Percentiles rank a stretch among this genome's conserved stretches.
These are phyloP conservation scores for Ruellia speciosa DNA, from an alignment of 305 asterid genomes.

Conservation along the genomic window DNA sequence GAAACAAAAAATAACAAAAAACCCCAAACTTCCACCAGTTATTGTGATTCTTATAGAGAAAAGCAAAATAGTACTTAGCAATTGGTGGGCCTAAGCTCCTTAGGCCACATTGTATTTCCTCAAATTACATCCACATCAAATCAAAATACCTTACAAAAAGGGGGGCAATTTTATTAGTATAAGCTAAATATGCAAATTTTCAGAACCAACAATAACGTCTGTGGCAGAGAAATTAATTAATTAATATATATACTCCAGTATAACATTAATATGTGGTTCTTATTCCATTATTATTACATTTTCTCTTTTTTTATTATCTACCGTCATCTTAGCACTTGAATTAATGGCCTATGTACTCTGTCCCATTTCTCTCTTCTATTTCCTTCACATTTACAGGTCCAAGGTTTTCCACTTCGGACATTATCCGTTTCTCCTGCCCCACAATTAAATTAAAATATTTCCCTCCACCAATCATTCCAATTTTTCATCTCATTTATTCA, in stretches of 20 bases:
- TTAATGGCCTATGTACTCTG: constrained; percentile 26
- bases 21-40: too few species aligned
- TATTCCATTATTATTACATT: constrained; percentile 14
- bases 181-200: constrained; percentile 1
- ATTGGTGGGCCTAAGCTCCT: neutral
- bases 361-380: constrained; percentile 3
- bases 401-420: neutral
- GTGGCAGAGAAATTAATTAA: constrained; percentile 41
- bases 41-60: neutral
- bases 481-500: too few species aligned
- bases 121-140: constrained; percentile 16
- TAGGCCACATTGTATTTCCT: neutral
- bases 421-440: neutral
- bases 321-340: constrained; percentile 31
- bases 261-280: constrained; percentile 26
- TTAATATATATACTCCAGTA: neutral
- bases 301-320: constrained; percentile 16
- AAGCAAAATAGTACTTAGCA: neutral
- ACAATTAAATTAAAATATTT: neutral
- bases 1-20: too few species aligned
- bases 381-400: neutral
- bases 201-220: constrained; percentile 29
- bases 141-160: neutral
- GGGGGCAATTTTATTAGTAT: neutral
- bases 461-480: neutral